phyloP scores from a whole-genome alignment of 257 asterid species.

The Solanum bukasovii region DNA sequence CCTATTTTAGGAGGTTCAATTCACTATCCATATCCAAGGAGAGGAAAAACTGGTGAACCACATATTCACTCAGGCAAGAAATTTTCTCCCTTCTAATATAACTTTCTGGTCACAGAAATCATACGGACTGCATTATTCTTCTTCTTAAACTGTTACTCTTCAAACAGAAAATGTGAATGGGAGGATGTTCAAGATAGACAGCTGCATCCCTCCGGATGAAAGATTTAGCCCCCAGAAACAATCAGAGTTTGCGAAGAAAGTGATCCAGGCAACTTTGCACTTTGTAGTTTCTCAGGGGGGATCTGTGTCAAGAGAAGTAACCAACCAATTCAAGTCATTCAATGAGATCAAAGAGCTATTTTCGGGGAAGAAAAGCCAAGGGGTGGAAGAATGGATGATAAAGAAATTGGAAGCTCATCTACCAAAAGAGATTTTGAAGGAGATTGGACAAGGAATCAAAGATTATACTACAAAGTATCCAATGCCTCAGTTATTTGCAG shows the following conservation, averaged over 20 bases:
- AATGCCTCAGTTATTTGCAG: conserved; percentile 23
- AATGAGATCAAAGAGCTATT: conserved; percentile 25
- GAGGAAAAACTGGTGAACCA: conserved; percentile 33
- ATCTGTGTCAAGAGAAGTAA: conserved; percentile 8
- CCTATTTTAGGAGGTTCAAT: conserved; percentile 33
- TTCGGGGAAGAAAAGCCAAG: conserved; percentile 1
- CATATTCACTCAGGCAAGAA: conserved; percentile 15
- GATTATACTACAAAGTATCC: conserved; percentile 12
- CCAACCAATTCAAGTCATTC: conserved; percentile 24
- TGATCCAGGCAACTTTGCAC: conserved; percentile 20
- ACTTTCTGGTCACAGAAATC: not conserved
- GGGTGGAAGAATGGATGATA: conserved; percentile 15
- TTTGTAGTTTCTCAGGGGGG: conserved; percentile 22
- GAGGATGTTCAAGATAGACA: not conserved
- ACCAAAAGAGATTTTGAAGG: conserved; percentile 22
- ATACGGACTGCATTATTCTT: not conserved
- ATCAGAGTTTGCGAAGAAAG: conserved; percentile 19
- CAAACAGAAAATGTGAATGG: not conserved
- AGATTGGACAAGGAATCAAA: conserved; percentile 12
- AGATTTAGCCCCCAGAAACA: conserved; percentile 28
- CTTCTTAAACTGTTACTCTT: not conserved
- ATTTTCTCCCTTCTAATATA: not conserved
- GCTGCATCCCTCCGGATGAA: conserved; percentile 37
- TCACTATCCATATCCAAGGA: conserved; percentile 40
- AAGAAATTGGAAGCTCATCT: conserved; percentile 18